phyloP scores from a whole-genome alignment of 257 asterid genomes.

The Solanum lycopersicoides region DNA sequence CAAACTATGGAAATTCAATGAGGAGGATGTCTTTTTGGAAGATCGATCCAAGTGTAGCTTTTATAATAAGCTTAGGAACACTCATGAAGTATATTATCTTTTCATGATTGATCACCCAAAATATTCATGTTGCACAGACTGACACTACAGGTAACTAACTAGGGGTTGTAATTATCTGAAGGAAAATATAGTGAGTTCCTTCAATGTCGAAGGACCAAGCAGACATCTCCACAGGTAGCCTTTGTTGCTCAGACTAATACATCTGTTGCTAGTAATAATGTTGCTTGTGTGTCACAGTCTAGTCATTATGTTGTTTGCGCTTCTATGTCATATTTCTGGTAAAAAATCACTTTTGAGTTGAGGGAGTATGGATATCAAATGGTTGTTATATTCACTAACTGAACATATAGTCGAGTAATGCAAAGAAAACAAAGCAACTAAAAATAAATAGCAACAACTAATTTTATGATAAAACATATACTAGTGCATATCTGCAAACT shows the following conservation, averaged over 20 bases:
- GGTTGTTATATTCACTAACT: not conserved
- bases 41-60: not conserved
- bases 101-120: not conserved
- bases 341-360: not conserved
- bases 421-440: not conserved
- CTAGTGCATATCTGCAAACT: not conserved
- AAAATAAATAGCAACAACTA: not conserved
- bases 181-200: not conserved
- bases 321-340: not conserved
- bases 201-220: not conserved
- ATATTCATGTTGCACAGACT: not conserved
- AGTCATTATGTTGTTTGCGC: not conserved
- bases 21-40: not conserved
- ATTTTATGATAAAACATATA: not conserved
- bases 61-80: not conserved
- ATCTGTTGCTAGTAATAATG: not conserved
- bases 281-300: not conserved
- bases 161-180: not conserved
- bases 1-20: not conserved
- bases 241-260: not conserved
- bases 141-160: not conserved
- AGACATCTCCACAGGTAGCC: not conserved
- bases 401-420: not conserved
- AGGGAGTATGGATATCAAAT: not conserved
- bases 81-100: not conserved